A percentile compares a stretch with the other conserved stretches of the same genome.
These are phyloP conservation scores for Pseudomassariella vexata DNA, from an alignment of 2,329 filamentous ascomycete genomes.

Conservation along the genomic window DNA sequence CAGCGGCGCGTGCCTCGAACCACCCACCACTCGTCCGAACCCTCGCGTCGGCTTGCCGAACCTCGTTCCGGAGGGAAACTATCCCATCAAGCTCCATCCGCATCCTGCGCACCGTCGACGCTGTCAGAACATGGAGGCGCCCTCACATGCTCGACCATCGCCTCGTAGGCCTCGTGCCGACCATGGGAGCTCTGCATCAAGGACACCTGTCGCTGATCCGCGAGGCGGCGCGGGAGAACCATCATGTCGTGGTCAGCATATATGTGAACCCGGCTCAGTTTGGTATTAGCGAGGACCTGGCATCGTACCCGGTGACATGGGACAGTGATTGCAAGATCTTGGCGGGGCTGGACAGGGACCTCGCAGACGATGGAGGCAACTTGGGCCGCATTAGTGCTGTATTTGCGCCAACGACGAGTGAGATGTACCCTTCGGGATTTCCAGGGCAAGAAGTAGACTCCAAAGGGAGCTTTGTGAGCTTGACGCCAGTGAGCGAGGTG, in stretches of 20 bases:
- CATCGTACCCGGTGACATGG: constrained; percentile 88
- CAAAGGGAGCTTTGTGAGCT: constrained; percentile 82
- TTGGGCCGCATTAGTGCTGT: constrained; percentile 71
- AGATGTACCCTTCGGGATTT: constrained; percentile 83
- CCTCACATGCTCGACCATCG: constrained; percentile 61
- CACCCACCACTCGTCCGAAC: constrained; percentile 12
- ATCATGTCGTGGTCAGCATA: constrained; percentile 82
- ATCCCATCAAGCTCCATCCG: constrained; percentile 56
- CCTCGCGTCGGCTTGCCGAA: constrained; percentile 14
- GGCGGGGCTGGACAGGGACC: constrained; percentile 61
- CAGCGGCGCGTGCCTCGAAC: constrained; percentile 14
- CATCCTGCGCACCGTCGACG: constrained; percentile 69
- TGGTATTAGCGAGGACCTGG: constrained; percentile 79
- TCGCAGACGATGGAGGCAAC: constrained; percentile 55
- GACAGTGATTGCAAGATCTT: constrained; percentile 66
- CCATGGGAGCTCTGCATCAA: constrained; percentile 94
- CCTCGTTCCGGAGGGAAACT: constrained; percentile 33
- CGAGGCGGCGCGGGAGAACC: constrained; percentile 76
- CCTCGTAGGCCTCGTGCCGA: constrained; percentile 83
- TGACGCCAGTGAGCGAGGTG: constrained; percentile 75
- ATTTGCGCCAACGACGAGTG: constrained; percentile 75
- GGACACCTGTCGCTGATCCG: constrained; percentile 85
- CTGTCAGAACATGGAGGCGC: constrained; percentile 64
- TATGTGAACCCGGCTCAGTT: constrained; percentile 98
- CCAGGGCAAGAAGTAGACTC: constrained; percentile 68